Percentiles rank a stretch among this genome's conserved stretches.
Evolutionary conservation across 2,329 filamentous ascomycete species (phyloP).

Genomic region (Arthrobotrys pseudoclavata): DNA sequence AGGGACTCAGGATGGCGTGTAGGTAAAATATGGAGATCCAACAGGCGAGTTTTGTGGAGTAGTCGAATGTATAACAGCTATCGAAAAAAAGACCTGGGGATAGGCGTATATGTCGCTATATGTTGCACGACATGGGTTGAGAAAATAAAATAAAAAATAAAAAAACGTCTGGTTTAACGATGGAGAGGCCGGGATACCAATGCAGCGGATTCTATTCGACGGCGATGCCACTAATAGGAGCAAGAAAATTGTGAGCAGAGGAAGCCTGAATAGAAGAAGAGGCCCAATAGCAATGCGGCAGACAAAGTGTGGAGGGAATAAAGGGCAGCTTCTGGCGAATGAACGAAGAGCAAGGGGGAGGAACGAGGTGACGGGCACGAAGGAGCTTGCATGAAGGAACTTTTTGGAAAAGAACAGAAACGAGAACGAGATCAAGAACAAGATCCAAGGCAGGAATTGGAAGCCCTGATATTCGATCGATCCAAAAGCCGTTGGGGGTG

Average conservation of each 20-base stretch:
- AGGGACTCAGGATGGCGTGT: conserved; percentile 23
- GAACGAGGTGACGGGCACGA: conserved; percentile 28
- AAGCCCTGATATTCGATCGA: conserved; percentile 31
- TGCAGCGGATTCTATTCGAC: conserved; percentile 58
- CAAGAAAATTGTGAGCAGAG: conserved; percentile 49
- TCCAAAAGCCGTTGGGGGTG: conserved; percentile 20
- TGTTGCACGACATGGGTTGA: conserved; percentile 47
- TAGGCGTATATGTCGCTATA: conserved; percentile 46
- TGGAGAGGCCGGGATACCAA: conserved; percentile 52
- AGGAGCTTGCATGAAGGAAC: conserved; percentile 39
- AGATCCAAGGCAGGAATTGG: conserved; percentile 21
- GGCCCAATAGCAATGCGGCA: conserved; percentile 59
- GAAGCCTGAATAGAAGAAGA: conserved; percentile 29
- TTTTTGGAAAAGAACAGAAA: conserved; percentile 3
- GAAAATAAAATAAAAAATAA: conserved; percentile 13
- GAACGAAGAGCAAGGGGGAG: conserved; percentile 44
- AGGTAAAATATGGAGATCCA: conserved; percentile 38
- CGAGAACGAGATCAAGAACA: conserved; percentile 11
- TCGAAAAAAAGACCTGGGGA: conserved; percentile 19
- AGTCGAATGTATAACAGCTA: conserved; percentile 4
- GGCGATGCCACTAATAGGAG: conserved; percentile 52
- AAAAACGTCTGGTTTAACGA: conserved; percentile 37
- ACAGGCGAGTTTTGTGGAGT: conserved; percentile 24
- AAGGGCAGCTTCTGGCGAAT: conserved; percentile 49
- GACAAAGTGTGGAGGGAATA: conserved; percentile 52